Evolutionary conservation across 2,329 filamentous ascomycete species (phyloP), one percentile per base, ranked within the genome.

Genomic region (Ophiostoma ulmi): DNA sequence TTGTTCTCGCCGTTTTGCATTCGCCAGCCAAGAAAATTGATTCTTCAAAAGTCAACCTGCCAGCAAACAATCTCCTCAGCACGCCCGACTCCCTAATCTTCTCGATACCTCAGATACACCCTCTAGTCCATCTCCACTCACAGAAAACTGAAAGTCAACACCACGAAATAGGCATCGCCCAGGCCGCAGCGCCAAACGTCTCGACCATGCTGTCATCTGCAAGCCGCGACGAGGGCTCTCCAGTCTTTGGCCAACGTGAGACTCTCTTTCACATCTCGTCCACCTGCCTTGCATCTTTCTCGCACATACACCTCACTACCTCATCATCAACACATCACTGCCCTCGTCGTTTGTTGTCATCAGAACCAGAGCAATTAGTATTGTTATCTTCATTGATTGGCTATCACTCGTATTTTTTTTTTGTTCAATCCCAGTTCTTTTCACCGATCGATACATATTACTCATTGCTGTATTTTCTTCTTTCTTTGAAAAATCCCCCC

Each of bases 161-260:
- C 11, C 22, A 22, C 52, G 22, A 58, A 4, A 22, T 5, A 26
- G 10, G 17, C 52, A 58, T 58, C 17, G 8, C n/a, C 52, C 22
- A 22, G 22, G 63, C 36, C 20, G 35, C 36, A 14, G 17, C 22
- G 63, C 63, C 63, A 65, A 20, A 10, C 35, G 11, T 10, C 1
- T 11, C 14, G 4, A 35, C 39, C 55, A 67, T 65, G 52, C 35
- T 70, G 44, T 70, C 69, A 11, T 35, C 66, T 41, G 26, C 66
- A 44, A 35, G 26, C 10, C 63, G 35, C 5, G 36, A 10, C 8
- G 63, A n/a, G 20, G 63, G 20, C 39, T 20, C 26, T 10, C 20
- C 36, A 20, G 63, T 65, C 20, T 39, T 58, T n/a, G 67, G 14
- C 11, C 41, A 26, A 35, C 63, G 44, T 67, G 36, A 65, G 63